These are phyloP conservation scores for Pseudogymnoascus sp. DNA, from an alignment of 2,329 filamentous ascomycete species.

Conservation along the genomic window DNA sequence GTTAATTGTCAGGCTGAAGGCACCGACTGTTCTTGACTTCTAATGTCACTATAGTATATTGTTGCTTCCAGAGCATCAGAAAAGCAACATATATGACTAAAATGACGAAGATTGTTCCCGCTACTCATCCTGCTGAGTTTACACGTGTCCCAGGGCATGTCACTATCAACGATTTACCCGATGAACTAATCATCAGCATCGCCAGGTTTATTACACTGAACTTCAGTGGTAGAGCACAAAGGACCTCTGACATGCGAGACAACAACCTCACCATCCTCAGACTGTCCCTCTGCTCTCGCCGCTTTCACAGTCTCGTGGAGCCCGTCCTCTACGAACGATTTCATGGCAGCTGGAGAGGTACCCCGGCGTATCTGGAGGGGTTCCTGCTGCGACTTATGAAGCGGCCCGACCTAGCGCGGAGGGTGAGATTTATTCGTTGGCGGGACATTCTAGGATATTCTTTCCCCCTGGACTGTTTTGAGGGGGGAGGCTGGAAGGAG, in stretches of 20 bases:
- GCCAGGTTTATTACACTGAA: neutral
- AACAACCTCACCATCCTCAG: neutral
- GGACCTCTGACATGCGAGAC: neutral
- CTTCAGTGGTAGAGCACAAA: neutral
- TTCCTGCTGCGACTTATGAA: neutral
- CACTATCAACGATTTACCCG: neutral
- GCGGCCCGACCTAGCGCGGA: neutral
- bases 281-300: neutral
- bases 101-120: neutral
- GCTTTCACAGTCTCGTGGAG: neutral
- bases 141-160: neutral
- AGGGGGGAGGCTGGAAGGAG: neutral
- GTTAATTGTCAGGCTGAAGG: too few species aligned
- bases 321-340: neutral
- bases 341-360: neutral
- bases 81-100: neutral
- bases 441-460: neutral
- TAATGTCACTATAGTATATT: too few species aligned
- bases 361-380: neutral
- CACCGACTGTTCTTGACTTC: too few species aligned
- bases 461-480: neutral
- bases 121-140: neutral
- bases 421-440: neutral
- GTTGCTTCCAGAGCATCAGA: too few species aligned
- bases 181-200: neutral